These are phyloP conservation scores for Trypanosoma avium DNA, from an alignment of 208 protist species.

Conservation along the genomic window DNA sequence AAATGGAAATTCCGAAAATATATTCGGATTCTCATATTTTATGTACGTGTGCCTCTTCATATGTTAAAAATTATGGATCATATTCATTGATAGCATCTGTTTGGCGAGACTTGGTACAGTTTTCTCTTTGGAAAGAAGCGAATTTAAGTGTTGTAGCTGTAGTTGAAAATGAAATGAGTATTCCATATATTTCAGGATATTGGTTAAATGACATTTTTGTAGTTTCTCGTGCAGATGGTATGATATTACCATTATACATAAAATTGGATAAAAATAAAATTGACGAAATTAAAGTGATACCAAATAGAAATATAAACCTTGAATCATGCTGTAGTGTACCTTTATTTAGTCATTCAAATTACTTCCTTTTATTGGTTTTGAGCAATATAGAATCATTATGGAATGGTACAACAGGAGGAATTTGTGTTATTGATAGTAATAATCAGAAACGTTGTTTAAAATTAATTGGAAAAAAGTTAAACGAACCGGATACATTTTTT, in stretches of 20 bases:
- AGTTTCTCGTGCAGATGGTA: constrained; percentile 23
- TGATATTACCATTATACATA: constrained; percentile 17
- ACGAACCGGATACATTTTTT: constrained; percentile 3
- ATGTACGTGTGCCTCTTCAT: constrained; percentile 4
- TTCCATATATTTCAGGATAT: constrained; percentile 25
- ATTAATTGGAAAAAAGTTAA: not conserved
- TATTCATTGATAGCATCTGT: constrained; percentile 22
- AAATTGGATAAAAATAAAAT: not conserved
- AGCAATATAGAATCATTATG: constrained; percentile 21
- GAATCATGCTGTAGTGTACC: constrained; percentile 11
- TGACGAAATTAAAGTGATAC: constrained; percentile 9
- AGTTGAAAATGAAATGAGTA: constrained; percentile 27
- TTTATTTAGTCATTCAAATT: constrained; percentile 14
- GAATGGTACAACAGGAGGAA: constrained; percentile 6
- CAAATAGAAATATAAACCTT: constrained; percentile 13
- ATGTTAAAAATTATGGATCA: constrained; percentile 15
- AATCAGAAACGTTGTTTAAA: constrained; percentile 6
- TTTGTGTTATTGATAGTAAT: constrained; percentile 22
- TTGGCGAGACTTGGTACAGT: constrained; percentile 25
- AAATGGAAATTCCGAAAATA: not conserved
- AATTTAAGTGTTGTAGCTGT: constrained; percentile 1
- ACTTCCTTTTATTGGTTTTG: constrained; percentile 19
- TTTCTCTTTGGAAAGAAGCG: constrained; percentile 10
- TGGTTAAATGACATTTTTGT: constrained; percentile 25
- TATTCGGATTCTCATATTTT: not conserved